Percentiles rank a stretch among this genome's conserved stretches.
These are phyloP conservation scores for Globisporangium polare DNA, from an alignment of 352 stramenopile genomes.

Conservation along the genomic window DNA sequence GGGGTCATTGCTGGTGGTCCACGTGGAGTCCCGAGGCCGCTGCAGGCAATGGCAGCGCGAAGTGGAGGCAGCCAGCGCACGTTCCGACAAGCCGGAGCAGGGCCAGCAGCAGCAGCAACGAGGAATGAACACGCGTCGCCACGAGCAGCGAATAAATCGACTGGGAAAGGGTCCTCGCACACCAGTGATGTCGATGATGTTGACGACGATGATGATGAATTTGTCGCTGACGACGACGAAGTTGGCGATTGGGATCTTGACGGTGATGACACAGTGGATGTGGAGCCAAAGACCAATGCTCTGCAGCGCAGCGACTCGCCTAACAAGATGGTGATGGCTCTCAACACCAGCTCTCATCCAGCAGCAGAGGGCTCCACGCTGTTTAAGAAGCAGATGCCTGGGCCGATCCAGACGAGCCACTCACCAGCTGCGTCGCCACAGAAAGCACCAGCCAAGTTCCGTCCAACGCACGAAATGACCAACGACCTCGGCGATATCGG, in stretches of 20 bases:
- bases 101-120: neutral
- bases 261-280: neutral
- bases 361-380: neutral
- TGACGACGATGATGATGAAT: slow-evolving; percentile 36
- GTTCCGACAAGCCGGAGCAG: neutral
- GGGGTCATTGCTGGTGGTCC: neutral
- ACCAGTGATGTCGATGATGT: slow-evolving; percentile 15
- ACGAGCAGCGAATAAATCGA: neutral
- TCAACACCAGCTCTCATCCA: neutral
- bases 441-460: slow-evolving; percentile 23
- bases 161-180: neutral
- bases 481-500: slow-evolving; percentile 31
- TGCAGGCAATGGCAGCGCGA: neutral
- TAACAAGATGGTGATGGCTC: neutral
- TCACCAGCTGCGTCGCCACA: neutral
- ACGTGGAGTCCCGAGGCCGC: neutral
- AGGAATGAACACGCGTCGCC: no score
- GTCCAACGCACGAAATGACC: slow-evolving; percentile 23
- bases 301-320: neutral
- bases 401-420: slow-evolving; percentile 3
- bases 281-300: neutral
- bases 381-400: slow-evolving; percentile 2
- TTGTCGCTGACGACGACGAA: slow-evolving; percentile 34
- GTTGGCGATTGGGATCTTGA: slow-evolving; percentile 24
- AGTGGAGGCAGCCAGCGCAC: neutral